phyloP scores from a whole-genome alignment of 2,329 filamentous ascomycete genomes.

The Nigrograna mackinnonii region DNA sequence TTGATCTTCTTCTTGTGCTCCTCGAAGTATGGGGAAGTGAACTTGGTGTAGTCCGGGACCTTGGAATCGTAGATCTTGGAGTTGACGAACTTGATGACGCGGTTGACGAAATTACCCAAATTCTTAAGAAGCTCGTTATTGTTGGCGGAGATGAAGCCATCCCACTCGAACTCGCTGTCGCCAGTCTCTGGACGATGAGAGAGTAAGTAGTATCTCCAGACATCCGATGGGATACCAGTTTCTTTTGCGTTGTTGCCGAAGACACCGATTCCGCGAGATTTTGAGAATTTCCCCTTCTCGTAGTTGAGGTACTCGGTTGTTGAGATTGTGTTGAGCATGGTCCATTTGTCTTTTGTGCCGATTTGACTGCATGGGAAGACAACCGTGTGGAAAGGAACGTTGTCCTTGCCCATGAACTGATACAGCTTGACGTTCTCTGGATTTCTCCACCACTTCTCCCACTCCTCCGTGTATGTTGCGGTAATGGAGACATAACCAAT shows the following conservation, averaged over 20 bases:
- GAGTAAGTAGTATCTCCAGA: constrained; percentile 93
- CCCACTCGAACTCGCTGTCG: constrained; percentile 91
- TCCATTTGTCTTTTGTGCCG: constrained; percentile 85
- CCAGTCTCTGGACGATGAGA: constrained; percentile 82
- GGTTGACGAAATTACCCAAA: constrained; percentile 63
- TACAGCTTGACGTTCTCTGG: constrained; percentile 86
- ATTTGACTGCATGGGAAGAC: constrained; percentile 89
- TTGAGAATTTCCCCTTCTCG: constrained; percentile 75
- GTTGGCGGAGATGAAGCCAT: constrained; percentile 78
- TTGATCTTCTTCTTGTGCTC: constrained; percentile 66
- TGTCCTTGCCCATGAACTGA: constrained; percentile 92
- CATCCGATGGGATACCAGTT: constrained; percentile 79
- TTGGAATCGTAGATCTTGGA: constrained; percentile 70
- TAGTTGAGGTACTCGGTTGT: constrained; percentile 72
- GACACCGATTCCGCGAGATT: constrained; percentile 85
- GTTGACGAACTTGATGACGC: constrained; percentile 70
- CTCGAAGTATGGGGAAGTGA: constrained; percentile 45
- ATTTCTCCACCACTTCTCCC: constrained; percentile 95
- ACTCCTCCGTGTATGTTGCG: constrained; percentile 83
- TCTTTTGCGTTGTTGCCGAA: constrained; percentile 90
- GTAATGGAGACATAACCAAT: constrained; percentile 97
- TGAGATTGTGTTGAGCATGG: constrained; percentile 83
- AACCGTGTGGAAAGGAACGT: constrained; percentile 85
- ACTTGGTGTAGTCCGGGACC: constrained; percentile 68
- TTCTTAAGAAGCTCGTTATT: constrained; percentile 86